phyloP scores from a whole-genome alignment of 495 filamentous ascomycete genomes.

The Annulohypoxylon bovei region DNA sequence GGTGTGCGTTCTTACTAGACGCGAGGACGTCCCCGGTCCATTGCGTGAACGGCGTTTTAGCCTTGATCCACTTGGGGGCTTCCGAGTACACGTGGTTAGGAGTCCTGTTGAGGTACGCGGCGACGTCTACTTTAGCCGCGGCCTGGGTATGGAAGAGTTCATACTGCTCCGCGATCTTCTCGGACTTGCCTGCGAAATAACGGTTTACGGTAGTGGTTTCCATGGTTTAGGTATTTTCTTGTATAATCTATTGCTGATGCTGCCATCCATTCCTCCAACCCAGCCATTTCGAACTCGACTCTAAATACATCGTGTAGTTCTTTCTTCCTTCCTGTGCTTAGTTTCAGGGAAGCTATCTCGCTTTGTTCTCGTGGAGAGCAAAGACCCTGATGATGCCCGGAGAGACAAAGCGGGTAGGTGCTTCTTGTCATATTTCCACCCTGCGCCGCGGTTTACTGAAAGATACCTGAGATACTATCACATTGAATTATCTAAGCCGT shows the following conservation, averaged over 20 bases:
- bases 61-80: constrained; percentile 21
- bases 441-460: not conserved
- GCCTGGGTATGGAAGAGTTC: constrained; percentile 4
- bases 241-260: not conserved
- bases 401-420: not conserved
- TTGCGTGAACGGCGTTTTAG: constrained; percentile 21
- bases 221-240: not conserved
- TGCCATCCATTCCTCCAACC: not conserved
- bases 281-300: not conserved
- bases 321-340: constrained; percentile 10
- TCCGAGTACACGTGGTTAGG: constrained; percentile 10
- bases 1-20: constrained; percentile 30
- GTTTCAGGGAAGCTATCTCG: not conserved
- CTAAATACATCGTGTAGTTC: constrained; percentile 26
- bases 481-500: not conserved
- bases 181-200: constrained; percentile 17
- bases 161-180: constrained; percentile 13
- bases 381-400: not conserved
- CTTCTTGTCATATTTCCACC: not conserved
- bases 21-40: constrained; percentile 23
- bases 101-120: constrained; percentile 14
- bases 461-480: not conserved
- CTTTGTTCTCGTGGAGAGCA: not conserved
- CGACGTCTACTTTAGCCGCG: constrained; percentile 1
- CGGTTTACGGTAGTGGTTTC: not conserved